phyloP scores from a whole-genome alignment of 352 stramenopile genomes.

The Phytophthora foliorum region DNA sequence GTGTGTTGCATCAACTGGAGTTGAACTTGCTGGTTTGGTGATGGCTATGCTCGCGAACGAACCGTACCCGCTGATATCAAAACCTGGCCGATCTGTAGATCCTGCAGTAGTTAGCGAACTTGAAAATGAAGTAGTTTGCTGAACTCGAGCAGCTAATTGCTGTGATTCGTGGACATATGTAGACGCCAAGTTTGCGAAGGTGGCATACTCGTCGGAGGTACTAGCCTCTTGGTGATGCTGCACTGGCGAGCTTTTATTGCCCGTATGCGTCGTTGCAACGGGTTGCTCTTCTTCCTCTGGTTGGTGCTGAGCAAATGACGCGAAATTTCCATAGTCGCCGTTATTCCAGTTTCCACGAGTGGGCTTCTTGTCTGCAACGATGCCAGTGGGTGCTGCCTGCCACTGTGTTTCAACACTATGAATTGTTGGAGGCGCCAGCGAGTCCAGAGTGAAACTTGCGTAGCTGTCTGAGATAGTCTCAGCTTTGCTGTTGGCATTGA shows the following conservation, averaged over 20 bases:
- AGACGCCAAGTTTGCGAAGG: constrained; percentile 34
- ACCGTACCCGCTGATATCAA: constrained; percentile 28
- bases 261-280: not conserved
- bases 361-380: constrained; percentile 9
- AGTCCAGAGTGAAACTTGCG: constrained; percentile 53
- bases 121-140: constrained; percentile 29
- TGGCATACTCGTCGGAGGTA: constrained; percentile 33
- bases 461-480: constrained; percentile 47
- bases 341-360: not conserved
- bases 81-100: constrained; percentile 7
- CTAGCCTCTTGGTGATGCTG: not conserved
- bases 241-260: not conserved
- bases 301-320: constrained; percentile 33
- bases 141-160: constrained; percentile 24
- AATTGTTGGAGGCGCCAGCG: constrained; percentile 37
- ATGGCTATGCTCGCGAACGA: constrained; percentile 41
- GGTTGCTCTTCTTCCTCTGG: constrained; percentile 23
- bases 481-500: not conserved
- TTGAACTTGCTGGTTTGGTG: constrained; percentile 25
- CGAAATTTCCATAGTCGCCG: constrained; percentile 61
- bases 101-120: constrained; percentile 18
- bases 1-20: not conserved
- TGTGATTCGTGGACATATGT: constrained; percentile 34
- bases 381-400: not conserved
- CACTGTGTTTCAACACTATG: constrained; percentile 20